Base-by-base conservation (phyloP, 495 filamentous ascomycete genomes). In the Tuber indicum region DNA sequence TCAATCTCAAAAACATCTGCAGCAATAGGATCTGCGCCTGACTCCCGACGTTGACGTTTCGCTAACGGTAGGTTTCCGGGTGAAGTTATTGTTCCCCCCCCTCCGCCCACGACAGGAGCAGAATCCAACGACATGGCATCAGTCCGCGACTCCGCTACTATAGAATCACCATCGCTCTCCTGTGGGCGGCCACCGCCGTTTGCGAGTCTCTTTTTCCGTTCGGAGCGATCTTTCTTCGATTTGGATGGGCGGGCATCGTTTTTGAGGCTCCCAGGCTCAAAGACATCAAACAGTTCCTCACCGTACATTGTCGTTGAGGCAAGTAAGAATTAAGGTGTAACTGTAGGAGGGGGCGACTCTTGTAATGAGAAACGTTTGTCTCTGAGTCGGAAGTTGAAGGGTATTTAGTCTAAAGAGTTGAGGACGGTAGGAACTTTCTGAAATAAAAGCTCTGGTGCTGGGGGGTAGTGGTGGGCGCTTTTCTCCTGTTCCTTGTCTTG, bases 1-100 rank as follows among this genome's bases (percentile, higher is more conserved):
- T 94, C 93, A n/a, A 96, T 97, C 85, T 98, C 91, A 85, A 98
- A 99, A 21, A 92, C 89, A 85, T 99, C 96, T 62, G 94, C 94
- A 77, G 98, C 89, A 58, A 98, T 90, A 26, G 96, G 93, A 76
- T 91, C 93, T 62, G 88, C 87, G 66, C 66, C 74, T 71, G 66
- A 43, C 71, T 94, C 89, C 79, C 91, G 89, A 79, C 92, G 89
- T 78, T 89, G 91, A 62, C 95, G 91, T 85, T 98, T 99, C 75
- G 84, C 76, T 52, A 83, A 82, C 43, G 77, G 73, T 12, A 76
- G 77, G 76, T 75, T 71, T 81, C 74, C 16, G 82, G 75, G 62
- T 43, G 74, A 70, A 17, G 74, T 46, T 12, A 46, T 52, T 47
- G 84, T 76, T 8, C 79, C 79, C 32, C 81, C 79, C 52, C 84